A percentile compares a stretch with the other conserved stretches of the same genome.
These are phyloP conservation scores for Pleurotus sapidus DNA, from an alignment of 768 basidiomycete genomes.

Conservation along the genomic window DNA sequence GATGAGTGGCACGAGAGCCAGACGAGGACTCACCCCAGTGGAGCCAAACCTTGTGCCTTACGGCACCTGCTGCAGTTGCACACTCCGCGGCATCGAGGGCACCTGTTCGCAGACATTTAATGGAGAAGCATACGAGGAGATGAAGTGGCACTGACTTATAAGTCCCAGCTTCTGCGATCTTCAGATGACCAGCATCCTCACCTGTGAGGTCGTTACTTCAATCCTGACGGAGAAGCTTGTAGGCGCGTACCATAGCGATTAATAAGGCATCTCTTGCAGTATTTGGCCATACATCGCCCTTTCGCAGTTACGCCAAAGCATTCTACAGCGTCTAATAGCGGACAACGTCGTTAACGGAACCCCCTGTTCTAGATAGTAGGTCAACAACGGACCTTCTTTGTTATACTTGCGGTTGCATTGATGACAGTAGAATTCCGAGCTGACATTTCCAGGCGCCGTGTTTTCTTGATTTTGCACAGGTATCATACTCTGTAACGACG, in stretches of 20 bases:
- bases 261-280: slow-evolving; percentile 64
- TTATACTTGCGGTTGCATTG: slow-evolving; percentile 69
- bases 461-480: slow-evolving; percentile 8
- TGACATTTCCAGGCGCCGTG: slow-evolving; percentile 26
- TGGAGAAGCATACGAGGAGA: slow-evolving; percentile 30
- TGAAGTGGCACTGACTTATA: no score
- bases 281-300: slow-evolving; percentile 53
- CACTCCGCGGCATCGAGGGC: slow-evolving; percentile 61
- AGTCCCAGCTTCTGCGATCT: no score
- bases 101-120: slow-evolving; percentile 36
- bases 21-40: slow-evolving; percentile 47
- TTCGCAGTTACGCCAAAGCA: slow-evolving; percentile 10
- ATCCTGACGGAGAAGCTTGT: slow-evolving; percentile 21
- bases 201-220: slow-evolving; percentile 11
- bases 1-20: neutral
- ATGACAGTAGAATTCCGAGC: slow-evolving; percentile 59
- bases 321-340: no score
- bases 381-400: slow-evolving; percentile 34
- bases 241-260: slow-evolving; percentile 62
- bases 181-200: slow-evolving; percentile 9
- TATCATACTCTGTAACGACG: slow-evolving; percentile 9
- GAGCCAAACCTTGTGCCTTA: slow-evolving; percentile 57
- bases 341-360: slow-evolving; percentile 2
- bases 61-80: slow-evolving; percentile 71
- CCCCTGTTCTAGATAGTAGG: neutral